Base-by-base conservation (phyloP, 2,329 filamentous ascomycete genomes). In the Scytalidium sp. region DNA sequence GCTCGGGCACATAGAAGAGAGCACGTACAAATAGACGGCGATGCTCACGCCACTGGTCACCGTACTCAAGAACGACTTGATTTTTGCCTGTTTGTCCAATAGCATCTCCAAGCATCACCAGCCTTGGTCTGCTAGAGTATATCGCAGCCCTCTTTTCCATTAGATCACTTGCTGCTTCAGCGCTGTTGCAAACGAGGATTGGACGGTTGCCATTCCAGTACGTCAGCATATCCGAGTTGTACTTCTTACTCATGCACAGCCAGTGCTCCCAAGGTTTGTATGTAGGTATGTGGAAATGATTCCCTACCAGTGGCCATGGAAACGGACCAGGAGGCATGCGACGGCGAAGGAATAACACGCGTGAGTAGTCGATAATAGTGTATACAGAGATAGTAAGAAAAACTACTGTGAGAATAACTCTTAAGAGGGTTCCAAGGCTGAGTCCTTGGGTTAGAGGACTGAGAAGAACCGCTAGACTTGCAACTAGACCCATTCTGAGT, bases 111-210 rank as follows among this genome's bases (percentile, higher is more conserved):
- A 36, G 32, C 32, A 36, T 36, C 7, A 36, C 32, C 6, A 36
- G 13, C n/a, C 67, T 65, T 6, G 74, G 74, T 1, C 74, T 55
- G 56, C 75, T 72, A 22, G 63, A 64, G 52, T 73, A 75, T 47
- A 73, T 76, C 49, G 64, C 64, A 1, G 73, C 72, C 19, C 69
- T 59, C 45, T 68, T 71, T 49, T 75, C 73, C 5, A 76, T 63
- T 2, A 77, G 60, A 19, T 75, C 71, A 7, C 61, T 55, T 19
- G 73, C 72, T 2, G 69, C 66, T 43, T 67, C 59, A 7, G 66
- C 63, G 39, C 68, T 74, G 58, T 75, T 74, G 29, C 76, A 64
- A 3, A 75, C 67, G 21, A 76, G 61, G 46, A 73, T 60, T 13
- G 64, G 47, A 55, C 68, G 65, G 57, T 36, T 36, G 8, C 32